These are phyloP conservation scores for Debaryomyces maramus DNA, from an alignment of 805 yeast genomes.

Conservation along the genomic window DNA sequence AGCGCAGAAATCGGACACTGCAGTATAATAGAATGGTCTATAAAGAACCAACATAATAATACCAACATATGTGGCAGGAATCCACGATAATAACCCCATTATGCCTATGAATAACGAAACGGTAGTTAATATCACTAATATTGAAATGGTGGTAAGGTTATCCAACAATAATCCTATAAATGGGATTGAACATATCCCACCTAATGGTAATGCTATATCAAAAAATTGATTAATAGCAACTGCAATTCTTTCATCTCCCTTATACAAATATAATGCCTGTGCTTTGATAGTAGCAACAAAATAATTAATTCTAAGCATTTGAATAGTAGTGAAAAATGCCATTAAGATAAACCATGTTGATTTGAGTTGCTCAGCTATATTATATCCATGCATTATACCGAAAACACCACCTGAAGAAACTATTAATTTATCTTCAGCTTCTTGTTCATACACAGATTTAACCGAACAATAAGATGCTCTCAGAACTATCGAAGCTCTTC, in stretches of 20 bases:
- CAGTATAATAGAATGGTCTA: conserved; percentile 91
- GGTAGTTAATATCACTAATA: conserved; percentile 50
- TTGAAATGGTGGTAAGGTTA: conserved; percentile 61
- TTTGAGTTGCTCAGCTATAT: conserved; percentile 49
- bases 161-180: conserved; percentile 81
- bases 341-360: conserved; percentile 78
- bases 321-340: conserved; percentile 77
- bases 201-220: conserved; percentile 84
- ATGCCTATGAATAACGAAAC: conserved; percentile 67
- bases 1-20: conserved; percentile 87
- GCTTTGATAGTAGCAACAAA: conserved; percentile 87
- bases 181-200: conserved; percentile 86
- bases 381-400: conserved; percentile 72
- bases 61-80: conserved; percentile 63
- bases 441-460: conserved; percentile 65
- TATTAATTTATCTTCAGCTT: conserved; percentile 57
- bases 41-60: conserved; percentile 73
- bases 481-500: conserved; percentile 37
- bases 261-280: conserved; percentile 73
- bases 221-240: conserved; percentile 66
- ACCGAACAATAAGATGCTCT: conserved; percentile 37
- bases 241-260: conserved; percentile 52
- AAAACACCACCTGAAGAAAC: conserved; percentile 65
- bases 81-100: conserved; percentile 61
- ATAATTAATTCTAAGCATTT: conserved; percentile 89